phyloP scores from a whole-genome alignment of 2,329 filamentous ascomycete species.

The Colletotrichum cereale region DNA sequence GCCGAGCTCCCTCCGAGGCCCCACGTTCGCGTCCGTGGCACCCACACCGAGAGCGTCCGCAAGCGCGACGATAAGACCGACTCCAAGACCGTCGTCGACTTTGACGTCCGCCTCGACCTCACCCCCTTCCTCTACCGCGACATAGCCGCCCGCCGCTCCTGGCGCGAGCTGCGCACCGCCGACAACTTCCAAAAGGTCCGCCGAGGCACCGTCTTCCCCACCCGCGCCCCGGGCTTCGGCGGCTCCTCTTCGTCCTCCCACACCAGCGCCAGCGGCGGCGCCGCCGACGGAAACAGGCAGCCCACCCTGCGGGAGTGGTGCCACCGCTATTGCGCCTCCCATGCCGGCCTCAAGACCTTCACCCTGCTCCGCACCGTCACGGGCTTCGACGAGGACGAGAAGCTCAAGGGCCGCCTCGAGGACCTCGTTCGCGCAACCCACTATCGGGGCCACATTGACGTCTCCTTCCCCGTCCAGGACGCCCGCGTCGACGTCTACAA shows the following conservation, averaged over 20 bases:
- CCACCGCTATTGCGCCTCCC: conserved; percentile 72
- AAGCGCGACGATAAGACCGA: conserved; percentile 60
- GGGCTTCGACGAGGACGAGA: conserved; percentile 69
- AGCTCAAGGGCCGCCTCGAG: conserved; percentile 64
- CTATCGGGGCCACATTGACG: conserved; percentile 72
- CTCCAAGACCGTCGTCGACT: conserved; percentile 65
- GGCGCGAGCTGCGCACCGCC: conserved; percentile 62
- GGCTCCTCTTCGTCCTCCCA: conserved; percentile 40
- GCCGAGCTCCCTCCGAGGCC: conserved; percentile 65
- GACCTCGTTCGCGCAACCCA: conserved; percentile 72
- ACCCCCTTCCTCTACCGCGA: conserved; percentile 68
- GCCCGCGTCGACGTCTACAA: conserved; percentile 73
- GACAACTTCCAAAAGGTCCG: conserved; percentile 70
- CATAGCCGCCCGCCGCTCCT: conserved; percentile 54
- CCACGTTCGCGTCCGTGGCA: conserved; percentile 64
- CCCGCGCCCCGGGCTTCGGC: conserved; percentile 60
- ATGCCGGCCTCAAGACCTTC: conserved; percentile 69
- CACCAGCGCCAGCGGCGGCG: conserved; percentile 15
- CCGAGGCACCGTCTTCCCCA: conserved; percentile 73
- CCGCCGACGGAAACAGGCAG: conserved; percentile 7
- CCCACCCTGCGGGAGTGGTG: conserved; percentile 69
- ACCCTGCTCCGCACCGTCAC: conserved; percentile 63
- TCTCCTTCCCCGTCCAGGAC: conserved; percentile 72
- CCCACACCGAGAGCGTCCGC: conserved; percentile 61
- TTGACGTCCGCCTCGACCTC: conserved; percentile 70